A percentile compares a stretch with the other conserved stretches of the same genome.
Evolutionary conservation across 106 monocot genomes (phyloP).

Genomic region (Acorus gramineus): DNA sequence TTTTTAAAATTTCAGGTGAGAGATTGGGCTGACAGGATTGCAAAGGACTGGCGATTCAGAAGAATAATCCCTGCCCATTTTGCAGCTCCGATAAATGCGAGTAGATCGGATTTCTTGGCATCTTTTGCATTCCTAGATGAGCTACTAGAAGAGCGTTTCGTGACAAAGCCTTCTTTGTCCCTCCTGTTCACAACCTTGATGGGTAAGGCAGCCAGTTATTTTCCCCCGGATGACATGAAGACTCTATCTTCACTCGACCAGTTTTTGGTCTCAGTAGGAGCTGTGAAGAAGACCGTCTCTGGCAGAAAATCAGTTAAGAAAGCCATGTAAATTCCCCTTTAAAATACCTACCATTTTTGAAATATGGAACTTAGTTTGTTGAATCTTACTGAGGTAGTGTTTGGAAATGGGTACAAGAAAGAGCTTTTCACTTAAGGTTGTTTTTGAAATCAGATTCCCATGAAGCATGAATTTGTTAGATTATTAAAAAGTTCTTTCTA

Average conservation of each 20-base stretch:
- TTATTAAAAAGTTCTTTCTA: no score
- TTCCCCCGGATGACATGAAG: constrained; percentile 96
- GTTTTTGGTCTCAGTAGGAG: constrained; percentile 90
- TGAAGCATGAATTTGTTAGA: no score
- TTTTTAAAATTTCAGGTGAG: constrained; percentile 48
- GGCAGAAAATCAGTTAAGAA: constrained; percentile 36
- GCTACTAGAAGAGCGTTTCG: constrained; percentile 35
- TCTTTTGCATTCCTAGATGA: constrained; percentile 87
- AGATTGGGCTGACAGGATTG: constrained; percentile 78
- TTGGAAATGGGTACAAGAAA: no score
- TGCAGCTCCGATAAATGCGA: constrained; percentile 69
- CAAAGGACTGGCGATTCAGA: constrained; percentile 79
- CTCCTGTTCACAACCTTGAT: constrained; percentile 67
- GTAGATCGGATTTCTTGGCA: constrained; percentile 68
- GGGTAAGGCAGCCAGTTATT: constrained; percentile 84
- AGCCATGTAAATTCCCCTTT: constrained; percentile 1
- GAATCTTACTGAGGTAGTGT: no score
- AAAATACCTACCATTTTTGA: background rate
- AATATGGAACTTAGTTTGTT: no score
- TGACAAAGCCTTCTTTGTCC: constrained; percentile 41
- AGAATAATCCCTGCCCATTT: constrained; percentile 94
- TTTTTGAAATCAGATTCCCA: no score
- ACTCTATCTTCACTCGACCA: constrained; percentile 84
- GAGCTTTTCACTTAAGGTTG: no score
- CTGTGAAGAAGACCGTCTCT: constrained; percentile 87